Evolutionary conservation across 306 rosid genomes (phyloP).

Genomic region (Lathyrus sativus): DNA sequence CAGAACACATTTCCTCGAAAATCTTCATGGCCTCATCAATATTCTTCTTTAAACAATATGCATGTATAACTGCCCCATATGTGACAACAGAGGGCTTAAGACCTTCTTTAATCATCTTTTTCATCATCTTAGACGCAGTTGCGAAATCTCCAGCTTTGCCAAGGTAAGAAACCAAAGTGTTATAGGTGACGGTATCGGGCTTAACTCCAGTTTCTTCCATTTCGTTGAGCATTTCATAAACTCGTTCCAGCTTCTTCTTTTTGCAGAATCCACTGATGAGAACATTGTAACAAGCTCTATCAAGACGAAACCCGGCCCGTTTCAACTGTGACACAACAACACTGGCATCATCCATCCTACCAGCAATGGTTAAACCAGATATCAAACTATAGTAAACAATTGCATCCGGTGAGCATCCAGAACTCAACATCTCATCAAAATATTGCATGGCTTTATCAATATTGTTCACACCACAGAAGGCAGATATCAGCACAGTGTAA

Average conservation of each 20-base stretch:
- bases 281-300: slow-evolving; percentile 60
- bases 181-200: slow-evolving; percentile 74
- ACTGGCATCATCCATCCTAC: slow-evolving; percentile 81
- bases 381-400: slow-evolving; percentile 64
- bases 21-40: slow-evolving; percentile 60
- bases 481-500: slow-evolving; percentile 58
- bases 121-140: slow-evolving; percentile 48
- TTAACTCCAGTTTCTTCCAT: slow-evolving; percentile 67
- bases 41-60: slow-evolving; percentile 57
- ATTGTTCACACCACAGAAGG: slow-evolving; percentile 75
- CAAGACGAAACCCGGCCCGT: slow-evolving; percentile 68
- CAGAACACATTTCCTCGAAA: slow-evolving; percentile 56
- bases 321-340: slow-evolving; percentile 62
- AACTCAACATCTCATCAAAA: slow-evolving; percentile 60
- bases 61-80: slow-evolving; percentile 74
- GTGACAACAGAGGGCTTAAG: slow-evolving; percentile 63
- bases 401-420: slow-evolving; percentile 67
- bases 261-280: slow-evolving; percentile 71
- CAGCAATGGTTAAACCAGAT: slow-evolving; percentile 70
- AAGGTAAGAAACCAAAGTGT: slow-evolving; percentile 65
- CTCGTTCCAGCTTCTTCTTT: slow-evolving; percentile 61
- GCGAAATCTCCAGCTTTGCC: slow-evolving; percentile 59
- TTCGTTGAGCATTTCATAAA: slow-evolving; percentile 57
- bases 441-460: slow-evolving; percentile 63
- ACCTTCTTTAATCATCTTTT: slow-evolving; percentile 63